Conservation (phyloP, 441 rosid genomes). For the Mallotus japonicus region DNA sequence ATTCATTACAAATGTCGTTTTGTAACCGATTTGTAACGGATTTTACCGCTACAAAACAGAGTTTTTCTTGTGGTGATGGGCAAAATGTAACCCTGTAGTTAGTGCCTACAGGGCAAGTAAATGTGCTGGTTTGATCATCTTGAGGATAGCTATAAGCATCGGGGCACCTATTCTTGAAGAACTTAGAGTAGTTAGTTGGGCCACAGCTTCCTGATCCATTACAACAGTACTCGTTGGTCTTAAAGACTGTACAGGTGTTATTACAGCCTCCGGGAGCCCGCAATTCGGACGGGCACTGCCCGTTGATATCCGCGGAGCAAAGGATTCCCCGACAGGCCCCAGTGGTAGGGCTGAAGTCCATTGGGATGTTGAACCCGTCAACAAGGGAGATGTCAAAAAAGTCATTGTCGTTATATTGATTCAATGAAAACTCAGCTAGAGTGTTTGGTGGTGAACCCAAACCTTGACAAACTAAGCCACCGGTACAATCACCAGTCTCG, state of each 20-base stretch:
- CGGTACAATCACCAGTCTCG: conserved; percentile 47
- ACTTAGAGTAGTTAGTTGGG: conserved; percentile 46
- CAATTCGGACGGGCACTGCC: conserved; percentile 40
- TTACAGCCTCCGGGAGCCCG: conserved; percentile 46
- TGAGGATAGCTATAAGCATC: conserved; percentile 65
- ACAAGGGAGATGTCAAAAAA: conserved; percentile 50
- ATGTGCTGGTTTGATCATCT: conserved; percentile 44
- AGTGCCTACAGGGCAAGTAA: conserved; percentile 41
- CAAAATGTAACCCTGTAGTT: conserved; percentile 38
- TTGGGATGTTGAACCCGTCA: conserved; percentile 65
- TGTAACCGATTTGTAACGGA: too few relatives aligned
- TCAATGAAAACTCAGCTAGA: conserved; percentile 46
- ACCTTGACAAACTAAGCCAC: conserved; percentile 42
- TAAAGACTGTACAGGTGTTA: conserved; percentile 43
- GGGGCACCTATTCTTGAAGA: conserved; percentile 45
- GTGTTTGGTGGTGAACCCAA: conserved; percentile 54
- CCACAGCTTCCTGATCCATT: conserved; percentile 41
- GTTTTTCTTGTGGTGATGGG: too few relatives aligned
- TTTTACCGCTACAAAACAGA: too few relatives aligned
- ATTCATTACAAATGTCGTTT: too few relatives aligned
- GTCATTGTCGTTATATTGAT: conserved; percentile 36
- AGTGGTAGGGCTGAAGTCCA: conserved; percentile 38
- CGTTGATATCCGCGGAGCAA: conserved; percentile 40
- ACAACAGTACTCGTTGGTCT: conserved; percentile 51
- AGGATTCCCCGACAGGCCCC: conserved; percentile 24